A percentile compares a stretch with the other conserved stretches of the same genome.
Evolutionary conservation across 306 rosid species (phyloP).

Genomic region (Sindora glabra): DNA sequence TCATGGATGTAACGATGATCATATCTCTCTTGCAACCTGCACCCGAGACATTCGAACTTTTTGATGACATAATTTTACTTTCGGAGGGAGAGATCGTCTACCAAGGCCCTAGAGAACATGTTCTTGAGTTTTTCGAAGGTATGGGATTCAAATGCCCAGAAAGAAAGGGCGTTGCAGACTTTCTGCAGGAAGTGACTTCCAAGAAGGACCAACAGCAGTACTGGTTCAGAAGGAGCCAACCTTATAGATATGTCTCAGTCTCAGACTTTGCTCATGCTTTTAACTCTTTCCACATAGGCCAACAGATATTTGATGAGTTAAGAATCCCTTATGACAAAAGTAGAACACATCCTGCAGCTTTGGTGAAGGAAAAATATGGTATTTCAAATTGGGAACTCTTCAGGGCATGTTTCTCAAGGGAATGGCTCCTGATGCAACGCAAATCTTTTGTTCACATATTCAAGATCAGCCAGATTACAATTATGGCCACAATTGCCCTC

Average conservation of each 20-base stretch:
- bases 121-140: constrained; percentile 42
- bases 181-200: constrained; percentile 61
- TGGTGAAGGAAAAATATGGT: constrained; percentile 54
- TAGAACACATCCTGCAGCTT: constrained; percentile 49
- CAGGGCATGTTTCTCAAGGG: constrained; percentile 63
- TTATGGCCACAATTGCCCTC: constrained; percentile 34
- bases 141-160: constrained; percentile 46
- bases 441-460: constrained; percentile 39
- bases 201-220: constrained; percentile 63
- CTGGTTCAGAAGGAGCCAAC: constrained; percentile 28
- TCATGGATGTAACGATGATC: constrained; percentile 50
- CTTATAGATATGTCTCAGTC: constrained; percentile 37
- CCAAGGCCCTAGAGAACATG: constrained; percentile 45
- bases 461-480: constrained; percentile 41
- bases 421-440: constrained; percentile 45
- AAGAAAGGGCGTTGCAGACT: constrained; percentile 66
- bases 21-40: constrained; percentile 40
- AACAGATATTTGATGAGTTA: constrained; percentile 27
- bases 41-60: constrained; percentile 20
- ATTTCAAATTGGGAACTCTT: constrained; percentile 48
- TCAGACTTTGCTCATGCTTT: constrained; percentile 37
- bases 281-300: constrained; percentile 34
- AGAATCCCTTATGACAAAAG: constrained; percentile 39
- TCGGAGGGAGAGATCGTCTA: constrained; percentile 52
- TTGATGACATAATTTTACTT: constrained; percentile 31